Conservation (phyloP, 1,284 basidiomycete genomes). For the Cutaneotrichosporon dermatis region DNA sequence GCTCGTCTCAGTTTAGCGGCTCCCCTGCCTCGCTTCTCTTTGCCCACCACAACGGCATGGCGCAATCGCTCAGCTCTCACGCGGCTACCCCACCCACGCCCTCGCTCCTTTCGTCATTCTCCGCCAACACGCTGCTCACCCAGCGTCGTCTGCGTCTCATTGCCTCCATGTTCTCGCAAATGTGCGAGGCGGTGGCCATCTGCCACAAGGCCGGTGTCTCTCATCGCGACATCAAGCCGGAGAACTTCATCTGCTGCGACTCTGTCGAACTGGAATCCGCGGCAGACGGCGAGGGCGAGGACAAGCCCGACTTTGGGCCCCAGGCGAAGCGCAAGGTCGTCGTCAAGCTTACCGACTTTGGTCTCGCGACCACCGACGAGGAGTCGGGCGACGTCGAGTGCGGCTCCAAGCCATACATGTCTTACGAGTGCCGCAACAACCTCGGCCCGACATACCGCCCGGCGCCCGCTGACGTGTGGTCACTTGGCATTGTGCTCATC, state of each 20-base stretch:
- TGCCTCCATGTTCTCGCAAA: constrained; percentile 93
- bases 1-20: constrained; percentile 10
- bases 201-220: constrained; percentile 89
- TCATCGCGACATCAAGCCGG: constrained; percentile 97
- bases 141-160: constrained; percentile 83
- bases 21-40: constrained; percentile 43
- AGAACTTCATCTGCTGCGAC: constrained; percentile 78
- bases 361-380: constrained; percentile 81
- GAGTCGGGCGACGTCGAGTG: constrained; percentile 96
- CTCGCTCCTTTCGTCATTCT: constrained; percentile 80
- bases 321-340: constrained; percentile 57
- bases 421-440: constrained; percentile 97
- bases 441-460: constrained; percentile 87
- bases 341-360: constrained; percentile 96
- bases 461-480: constrained; percentile 96
- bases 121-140: constrained; percentile 76
- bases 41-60: constrained; percentile 39
- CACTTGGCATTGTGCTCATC: constrained; percentile 94
- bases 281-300: constrained; percentile 35
- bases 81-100: constrained; percentile 84
- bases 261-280: constrained; percentile 63
- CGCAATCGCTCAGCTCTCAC: constrained; percentile 7
- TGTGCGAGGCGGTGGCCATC: constrained; percentile 94
- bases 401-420: constrained; percentile 98
- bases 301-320: constrained; percentile 38